Base-by-base conservation (phyloP, 75 land plant species). In the Cunninghamia lanceolata region DNA sequence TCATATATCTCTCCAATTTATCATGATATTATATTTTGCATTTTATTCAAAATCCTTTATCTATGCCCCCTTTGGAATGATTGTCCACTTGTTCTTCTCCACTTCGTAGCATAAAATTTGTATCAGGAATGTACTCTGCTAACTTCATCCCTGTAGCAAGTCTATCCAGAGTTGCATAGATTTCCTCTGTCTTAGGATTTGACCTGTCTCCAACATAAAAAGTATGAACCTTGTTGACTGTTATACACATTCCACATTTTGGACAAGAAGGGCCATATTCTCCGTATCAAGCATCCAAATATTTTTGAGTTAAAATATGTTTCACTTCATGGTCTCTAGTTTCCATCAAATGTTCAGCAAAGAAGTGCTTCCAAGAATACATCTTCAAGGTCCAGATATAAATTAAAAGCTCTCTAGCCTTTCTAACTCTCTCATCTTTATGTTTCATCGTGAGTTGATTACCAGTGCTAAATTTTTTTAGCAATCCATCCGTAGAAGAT, bases 401-500 rank as follows among this genome's bases (percentile, higher is more conserved):
- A 38, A 89, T 89, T 88, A 97, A 88, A 86, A 97, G 87, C 85
- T 97, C 99, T 35, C 94, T 92, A 82, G 92, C 91, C 85, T 87
- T 89, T 76, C 94, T 89, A 73, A 96, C 92, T 86, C 99, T 94
- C 74, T 97, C 98, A 92, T 96, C 98, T 85, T 97, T 97, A 86
- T 95, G 91, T 81, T 93, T 92, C 99, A 97, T 96, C 99, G 96
- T 97, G 46, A 91, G 87, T 77, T 90, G 89, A 63, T 93, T 97
- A 42, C 98, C 95, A 63, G 82, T 90, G 73, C 94, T 93, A 75
- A 97, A n/a, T 97, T 86, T 92, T 86, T 34, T 87, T 81, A 38
- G 96, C 93, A 46, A 97, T 94, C 96, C 95, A 92, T 86, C 94
- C 92, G 83, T 97, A n/a, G n/a, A n/a, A n/a, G n/a, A n/a, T n/a